Evolutionary conservation across 495 filamentous ascomycete genomes (phyloP), one percentile per base, ranked within the genome.

Genomic region (Poronia punctata): DNA sequence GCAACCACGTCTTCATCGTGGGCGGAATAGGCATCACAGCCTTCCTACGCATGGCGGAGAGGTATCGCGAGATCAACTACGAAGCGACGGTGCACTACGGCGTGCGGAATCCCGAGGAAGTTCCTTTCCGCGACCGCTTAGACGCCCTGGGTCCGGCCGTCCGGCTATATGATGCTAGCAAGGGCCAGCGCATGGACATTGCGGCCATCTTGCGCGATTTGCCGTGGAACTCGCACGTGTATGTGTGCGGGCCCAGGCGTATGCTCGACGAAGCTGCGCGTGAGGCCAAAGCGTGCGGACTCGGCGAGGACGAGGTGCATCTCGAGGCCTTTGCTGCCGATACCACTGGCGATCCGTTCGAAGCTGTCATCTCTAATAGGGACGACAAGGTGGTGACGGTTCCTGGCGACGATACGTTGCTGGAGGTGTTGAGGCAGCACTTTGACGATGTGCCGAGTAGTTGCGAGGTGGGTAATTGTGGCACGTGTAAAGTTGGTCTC

Each of bases 381-480:
- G 47, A 24, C 1, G 38, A 44, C 18, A 49, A 41, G 38, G 36
- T 51, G 3, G 22, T 72, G 30, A 44, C 55, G 19, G 64, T 72
- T 0, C 58, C 52, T 18, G 56, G 48, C 23, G 67, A 70, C 19
- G 65, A 72, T 48, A 68, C 59, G 9, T 42, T 72, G 6, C 50
- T 72, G 4, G 64, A 71, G 46, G 59, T 62, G 9, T 41, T 72
- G 21, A 53, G 59, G 40, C 47, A 35, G 19, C 38, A 59, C 10
- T 69, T 71, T 39, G 66, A 49, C 2, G 60, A 61, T 14, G 62
- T 76, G 0, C 65, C 66, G 18, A 68, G 59, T 22, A 73, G 68
- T 34, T 80, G 75, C 54, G 69, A 71, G 54, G 68, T 71, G 4
- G 76, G 75, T 0, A 80, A 78, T 48, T 80, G 76, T 38, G 75